Conservation (phyloP, 257 asterid species). For the Solanum acaule region DNA sequence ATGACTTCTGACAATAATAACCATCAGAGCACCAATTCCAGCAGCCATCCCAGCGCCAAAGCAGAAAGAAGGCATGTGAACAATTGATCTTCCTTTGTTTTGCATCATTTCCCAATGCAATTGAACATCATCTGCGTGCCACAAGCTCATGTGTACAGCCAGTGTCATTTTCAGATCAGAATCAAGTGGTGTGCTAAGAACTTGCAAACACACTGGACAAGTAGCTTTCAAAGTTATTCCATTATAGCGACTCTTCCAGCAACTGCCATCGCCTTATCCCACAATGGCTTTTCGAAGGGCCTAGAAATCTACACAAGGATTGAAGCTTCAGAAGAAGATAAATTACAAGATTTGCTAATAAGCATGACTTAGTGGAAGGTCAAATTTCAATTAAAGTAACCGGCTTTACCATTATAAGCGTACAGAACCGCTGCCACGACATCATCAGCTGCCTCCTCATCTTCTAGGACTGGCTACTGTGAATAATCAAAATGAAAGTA, state of each 20-base stretch:
- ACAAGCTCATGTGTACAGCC: conserved; percentile 75
- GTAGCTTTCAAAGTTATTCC: conserved; percentile 30
- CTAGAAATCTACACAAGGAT: conserved; percentile 27
- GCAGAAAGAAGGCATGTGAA: conserved; percentile 54
- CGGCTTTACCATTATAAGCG: conserved; percentile 32
- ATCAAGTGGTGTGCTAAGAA: conserved; percentile 18
- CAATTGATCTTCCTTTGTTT: conserved; percentile 18
- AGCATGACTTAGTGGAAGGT: not conserved
- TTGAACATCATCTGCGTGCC: conserved; percentile 77
- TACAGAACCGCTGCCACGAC: conserved; percentile 45
- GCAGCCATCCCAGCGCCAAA: conserved; percentile 57
- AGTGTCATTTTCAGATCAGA: conserved; percentile 53
- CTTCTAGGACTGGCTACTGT: not conserved
- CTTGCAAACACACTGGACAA: conserved; percentile 66
- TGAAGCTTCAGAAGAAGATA: not conserved
- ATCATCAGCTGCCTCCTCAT: conserved; percentile 33
- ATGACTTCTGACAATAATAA: conserved; percentile 30
- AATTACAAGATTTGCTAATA: not conserved
- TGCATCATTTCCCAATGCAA: conserved; percentile 76
- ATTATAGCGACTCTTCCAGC: conserved; percentile 58
- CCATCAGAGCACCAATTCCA: conserved; percentile 49
- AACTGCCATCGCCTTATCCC: conserved; percentile 61
- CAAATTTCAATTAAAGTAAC: not conserved
- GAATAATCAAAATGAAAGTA: not conserved
- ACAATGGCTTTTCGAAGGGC: conserved; percentile 21